Evolutionary conservation across 495 filamentous ascomycete species (phyloP).

Genomic region (Thermochaetoides thermophila): DNA sequence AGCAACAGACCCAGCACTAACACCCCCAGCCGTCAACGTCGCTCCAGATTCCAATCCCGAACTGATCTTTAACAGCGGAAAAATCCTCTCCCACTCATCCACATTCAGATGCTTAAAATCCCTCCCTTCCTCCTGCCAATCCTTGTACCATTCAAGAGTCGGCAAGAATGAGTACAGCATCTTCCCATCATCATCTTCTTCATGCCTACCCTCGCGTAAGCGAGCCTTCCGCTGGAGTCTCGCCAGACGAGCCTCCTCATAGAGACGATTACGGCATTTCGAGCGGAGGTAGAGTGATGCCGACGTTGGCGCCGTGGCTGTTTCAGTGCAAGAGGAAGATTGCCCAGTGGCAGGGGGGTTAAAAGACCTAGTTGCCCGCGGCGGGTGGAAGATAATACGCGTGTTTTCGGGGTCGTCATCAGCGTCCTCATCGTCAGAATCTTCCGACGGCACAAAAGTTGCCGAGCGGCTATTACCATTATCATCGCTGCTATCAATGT

Average conservation of each 20-base stretch:
- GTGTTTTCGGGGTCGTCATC: constrained; percentile 9
- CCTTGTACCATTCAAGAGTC: constrained; percentile 29
- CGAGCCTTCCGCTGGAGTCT: constrained; percentile 5
- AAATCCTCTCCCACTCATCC: constrained; percentile 20
- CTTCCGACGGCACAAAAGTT: neutral
- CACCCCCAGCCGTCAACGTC: neutral
- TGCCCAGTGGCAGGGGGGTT: too few species aligned
- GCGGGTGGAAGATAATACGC: constrained; percentile 31
- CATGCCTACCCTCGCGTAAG: too few species aligned
- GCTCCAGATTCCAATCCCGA: neutral
- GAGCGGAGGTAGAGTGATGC: too few species aligned
- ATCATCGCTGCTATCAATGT: too few species aligned
- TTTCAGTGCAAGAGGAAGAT: too few species aligned
- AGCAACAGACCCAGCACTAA: neutral
- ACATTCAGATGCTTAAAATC: constrained; percentile 25
- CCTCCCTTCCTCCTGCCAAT: constrained; percentile 26
- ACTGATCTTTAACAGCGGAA: constrained; percentile 15
- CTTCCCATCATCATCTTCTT: too few species aligned
- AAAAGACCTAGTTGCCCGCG: constrained; percentile 9
- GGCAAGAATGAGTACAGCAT: constrained; percentile 25
- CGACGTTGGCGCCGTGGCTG: too few species aligned
- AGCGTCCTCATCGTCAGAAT: neutral
- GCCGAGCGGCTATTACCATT: too few species aligned
- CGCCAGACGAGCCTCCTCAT: constrained; percentile 20
- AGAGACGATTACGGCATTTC: constrained; percentile 25